A percentile compares a stretch with the other conserved stretches of the same genome.
Evolutionary conservation across 345 rosid genomes (phyloP).

Genomic region (Ceriops decandra): DNA sequence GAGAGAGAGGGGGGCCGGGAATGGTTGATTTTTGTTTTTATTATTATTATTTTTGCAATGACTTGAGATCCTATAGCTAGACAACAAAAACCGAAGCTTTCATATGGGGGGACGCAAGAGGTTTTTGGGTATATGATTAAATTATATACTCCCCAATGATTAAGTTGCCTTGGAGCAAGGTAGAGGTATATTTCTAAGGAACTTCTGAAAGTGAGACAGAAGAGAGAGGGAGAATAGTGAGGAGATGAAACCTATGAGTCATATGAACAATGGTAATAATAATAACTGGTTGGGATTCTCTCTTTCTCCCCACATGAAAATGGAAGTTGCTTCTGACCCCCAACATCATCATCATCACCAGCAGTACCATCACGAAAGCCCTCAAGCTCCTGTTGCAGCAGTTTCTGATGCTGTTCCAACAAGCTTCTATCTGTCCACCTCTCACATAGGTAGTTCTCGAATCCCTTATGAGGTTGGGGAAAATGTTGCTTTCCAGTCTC

Average conservation of each 20-base stretch:
- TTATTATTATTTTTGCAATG: too few relatives aligned
- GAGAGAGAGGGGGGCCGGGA: conserved; percentile 1
- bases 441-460: conserved; percentile 29
- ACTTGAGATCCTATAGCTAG: too few relatives aligned
- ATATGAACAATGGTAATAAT: conserved; percentile 31
- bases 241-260: conserved; percentile 46
- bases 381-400: conserved; percentile 16
- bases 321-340: conserved; percentile 44
- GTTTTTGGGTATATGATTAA: conserved; percentile 38
- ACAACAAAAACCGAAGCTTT: conserved; percentile 11
- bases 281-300: conserved; percentile 71
- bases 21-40: neutral
- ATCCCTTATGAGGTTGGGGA: conserved; percentile 43
- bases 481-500: conserved; percentile 43
- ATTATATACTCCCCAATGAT: conserved; percentile 39
- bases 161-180: conserved; percentile 30
- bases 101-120: conserved; percentile 3
- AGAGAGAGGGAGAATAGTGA: conserved; percentile 16
- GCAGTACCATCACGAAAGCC: conserved; percentile 18
- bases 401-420: conserved; percentile 34
- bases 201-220: conserved; percentile 9
- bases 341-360: conserved; percentile 26
- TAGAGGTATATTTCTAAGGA: conserved; percentile 14
- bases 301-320: conserved; percentile 67
- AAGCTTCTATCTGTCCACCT: conserved; percentile 36